phyloP scores from a whole-genome alignment of 1,284 basidiomycete species.

The Chiua sp. region DNA sequence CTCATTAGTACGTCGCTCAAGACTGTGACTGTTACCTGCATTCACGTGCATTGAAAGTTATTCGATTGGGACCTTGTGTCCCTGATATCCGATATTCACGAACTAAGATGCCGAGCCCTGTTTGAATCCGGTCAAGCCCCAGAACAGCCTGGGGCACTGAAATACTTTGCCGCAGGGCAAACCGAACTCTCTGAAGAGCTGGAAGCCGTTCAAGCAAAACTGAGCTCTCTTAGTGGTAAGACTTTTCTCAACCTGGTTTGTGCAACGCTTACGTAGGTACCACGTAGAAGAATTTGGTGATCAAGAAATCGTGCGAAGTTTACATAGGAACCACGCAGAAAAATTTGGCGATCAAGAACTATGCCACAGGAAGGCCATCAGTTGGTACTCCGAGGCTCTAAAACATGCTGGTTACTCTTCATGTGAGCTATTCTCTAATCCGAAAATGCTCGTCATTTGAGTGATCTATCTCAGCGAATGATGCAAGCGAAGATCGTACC shows the following conservation, averaged over 20 bases:
- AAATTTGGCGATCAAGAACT: conserved; percentile 12
- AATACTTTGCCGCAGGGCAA: background rate
- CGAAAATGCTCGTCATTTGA: too few species aligned
- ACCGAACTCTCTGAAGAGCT: conserved; percentile 2
- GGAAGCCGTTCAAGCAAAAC: background rate
- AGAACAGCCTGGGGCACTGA: background rate
- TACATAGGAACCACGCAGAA: too few species aligned
- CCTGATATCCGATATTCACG: conserved; percentile 9
- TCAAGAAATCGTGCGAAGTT: conserved; percentile 5
- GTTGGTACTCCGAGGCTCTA: conserved; percentile 12
- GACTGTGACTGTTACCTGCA: background rate
- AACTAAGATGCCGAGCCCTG: conserved; percentile 9
- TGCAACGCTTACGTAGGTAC: background rate
- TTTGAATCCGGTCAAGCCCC: background rate
- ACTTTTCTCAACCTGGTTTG: too few species aligned
- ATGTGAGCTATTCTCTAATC: background rate
- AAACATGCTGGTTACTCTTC: conserved; percentile 1
- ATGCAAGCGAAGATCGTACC: background rate
- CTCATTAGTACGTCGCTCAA: conserved; percentile 1
- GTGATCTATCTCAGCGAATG: background rate
- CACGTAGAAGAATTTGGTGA: conserved; percentile 10
- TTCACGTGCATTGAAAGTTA: conserved; percentile 10
- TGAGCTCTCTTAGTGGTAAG: conserved; percentile 15
- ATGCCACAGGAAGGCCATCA: background rate
- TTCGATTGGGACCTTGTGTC: conserved; percentile 4